Evolutionary conservation across 768 basidiomycete genomes (phyloP).

Genomic region (Gelatoporia subvermispora): DNA sequence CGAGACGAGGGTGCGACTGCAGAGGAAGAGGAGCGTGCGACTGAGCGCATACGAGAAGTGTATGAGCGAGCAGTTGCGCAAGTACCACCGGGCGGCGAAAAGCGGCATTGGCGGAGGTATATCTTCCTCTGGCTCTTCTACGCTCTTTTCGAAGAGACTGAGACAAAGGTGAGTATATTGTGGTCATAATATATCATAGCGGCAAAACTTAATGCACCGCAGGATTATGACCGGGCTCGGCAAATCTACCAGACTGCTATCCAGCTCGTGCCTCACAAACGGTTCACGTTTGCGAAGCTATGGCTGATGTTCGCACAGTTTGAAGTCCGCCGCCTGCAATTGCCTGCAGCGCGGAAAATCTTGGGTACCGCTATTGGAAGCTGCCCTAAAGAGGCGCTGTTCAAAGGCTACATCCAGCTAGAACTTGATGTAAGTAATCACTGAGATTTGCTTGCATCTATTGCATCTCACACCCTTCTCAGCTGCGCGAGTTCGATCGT

Average conservation of each 20-base stretch:
- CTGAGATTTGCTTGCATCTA: background rate
- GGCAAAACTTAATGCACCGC: background rate
- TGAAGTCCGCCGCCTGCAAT: constrained; percentile 78
- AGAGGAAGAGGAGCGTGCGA: constrained; percentile 62
- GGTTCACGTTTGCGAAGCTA: constrained; percentile 96
- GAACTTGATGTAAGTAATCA: constrained; percentile 70
- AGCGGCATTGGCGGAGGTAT: constrained; percentile 86
- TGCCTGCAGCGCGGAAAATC: constrained; percentile 82
- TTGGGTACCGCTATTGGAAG: constrained; percentile 90
- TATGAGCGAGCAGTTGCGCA: constrained; percentile 95
- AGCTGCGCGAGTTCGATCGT: constrained; percentile 94
- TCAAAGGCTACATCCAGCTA: constrained; percentile 94
- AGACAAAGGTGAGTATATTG: constrained; percentile 64
- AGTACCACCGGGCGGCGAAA: constrained; percentile 91
- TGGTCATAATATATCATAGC: background rate
- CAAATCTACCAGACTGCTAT: constrained; percentile 92
- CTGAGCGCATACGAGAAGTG: constrained; percentile 77
- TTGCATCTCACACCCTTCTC: constrained; percentile 7
- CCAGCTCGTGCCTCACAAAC: constrained; percentile 88
- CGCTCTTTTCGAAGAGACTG: constrained; percentile 94
- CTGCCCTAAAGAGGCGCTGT: constrained; percentile 92
- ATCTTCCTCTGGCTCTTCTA: constrained; percentile 95
- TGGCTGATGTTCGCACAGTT: constrained; percentile 94
- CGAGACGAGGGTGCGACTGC: constrained; percentile 68
- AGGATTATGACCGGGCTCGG: constrained; percentile 83